phyloP scores from a whole-genome alignment of 108 stramenopile genomes.

The Parietichytrium sp. region DNA sequence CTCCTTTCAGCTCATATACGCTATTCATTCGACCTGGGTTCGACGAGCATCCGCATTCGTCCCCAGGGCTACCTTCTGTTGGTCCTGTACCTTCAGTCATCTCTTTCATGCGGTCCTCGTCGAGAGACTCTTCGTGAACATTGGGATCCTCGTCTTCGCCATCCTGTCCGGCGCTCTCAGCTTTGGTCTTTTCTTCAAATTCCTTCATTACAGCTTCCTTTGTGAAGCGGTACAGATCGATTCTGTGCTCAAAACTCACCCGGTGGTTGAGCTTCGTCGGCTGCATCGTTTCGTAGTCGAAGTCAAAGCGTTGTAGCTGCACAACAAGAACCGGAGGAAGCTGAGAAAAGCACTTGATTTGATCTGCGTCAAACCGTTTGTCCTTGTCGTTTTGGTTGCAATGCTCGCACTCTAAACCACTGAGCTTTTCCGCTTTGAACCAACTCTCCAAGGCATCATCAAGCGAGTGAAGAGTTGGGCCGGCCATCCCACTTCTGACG shows the following conservation, averaged over 20 bases:
- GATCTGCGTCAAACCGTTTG: slow-evolving; percentile 24
- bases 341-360: slow-evolving; percentile 35
- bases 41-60: background rate
- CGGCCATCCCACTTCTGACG: slow-evolving; percentile 26
- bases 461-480: slow-evolving; percentile 14
- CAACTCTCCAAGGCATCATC: slow-evolving; percentile 24
- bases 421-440: slow-evolving; percentile 33
- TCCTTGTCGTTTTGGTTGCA: slow-evolving; percentile 35
- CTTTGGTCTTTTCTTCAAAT: background rate
- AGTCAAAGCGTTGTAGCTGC: slow-evolving; percentile 24
- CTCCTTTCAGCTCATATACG: slow-evolving; percentile 8
- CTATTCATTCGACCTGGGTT: background rate
- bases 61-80: background rate
- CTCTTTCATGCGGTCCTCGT: no score
- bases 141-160: no score
- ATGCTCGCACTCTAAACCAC: slow-evolving; percentile 22
- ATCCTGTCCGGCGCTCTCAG: background rate
- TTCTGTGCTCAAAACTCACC: slow-evolving; percentile 29
- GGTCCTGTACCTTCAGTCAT: no score
- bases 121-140: background rate
- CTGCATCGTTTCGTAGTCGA: slow-evolving; percentile 37
- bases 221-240: slow-evolving; percentile 1
- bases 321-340: slow-evolving; percentile 31
- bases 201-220: slow-evolving; percentile 17
- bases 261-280: slow-evolving; percentile 37